Percentiles rank a stretch among this genome's conserved stretches.
Evolutionary conservation across 768 basidiomycete genomes (phyloP).

Genomic region (Tricholoma furcatifolium): DNA sequence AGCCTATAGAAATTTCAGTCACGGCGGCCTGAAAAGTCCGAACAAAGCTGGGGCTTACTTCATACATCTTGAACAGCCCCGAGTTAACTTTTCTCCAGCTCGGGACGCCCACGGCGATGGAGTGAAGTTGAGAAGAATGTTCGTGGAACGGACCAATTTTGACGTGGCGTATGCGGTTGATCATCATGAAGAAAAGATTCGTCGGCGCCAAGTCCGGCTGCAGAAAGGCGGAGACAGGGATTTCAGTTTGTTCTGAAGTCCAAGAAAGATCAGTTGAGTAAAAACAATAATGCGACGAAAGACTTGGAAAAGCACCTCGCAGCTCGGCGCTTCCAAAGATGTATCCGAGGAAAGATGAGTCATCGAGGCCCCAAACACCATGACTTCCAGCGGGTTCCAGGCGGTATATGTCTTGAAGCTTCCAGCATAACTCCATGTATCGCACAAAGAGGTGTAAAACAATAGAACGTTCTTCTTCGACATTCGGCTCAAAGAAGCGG

Average conservation of each 20-base stretch:
- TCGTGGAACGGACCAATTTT: slow-evolving; percentile 90
- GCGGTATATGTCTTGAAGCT: slow-evolving; percentile 82
- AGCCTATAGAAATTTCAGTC: slow-evolving; percentile 41
- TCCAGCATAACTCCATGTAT: slow-evolving; percentile 83
- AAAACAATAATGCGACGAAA: not conserved
- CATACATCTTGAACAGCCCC: slow-evolving; percentile 95
- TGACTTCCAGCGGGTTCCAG: slow-evolving; percentile 97
- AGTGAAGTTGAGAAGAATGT: slow-evolving; percentile 86
- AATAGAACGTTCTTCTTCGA: slow-evolving; percentile 59
- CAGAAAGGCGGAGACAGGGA: slow-evolving; percentile 67
- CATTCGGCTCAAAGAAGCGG: slow-evolving; percentile 57
- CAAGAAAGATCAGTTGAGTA: slow-evolving; percentile 13
- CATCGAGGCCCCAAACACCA: slow-evolving; percentile 97
- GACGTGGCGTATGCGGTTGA: slow-evolving; percentile 75
- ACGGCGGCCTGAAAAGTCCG: slow-evolving; percentile 1
- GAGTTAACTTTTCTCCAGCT: slow-evolving; percentile 89
- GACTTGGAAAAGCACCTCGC: slow-evolving; percentile 46
- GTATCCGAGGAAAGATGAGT: slow-evolving; percentile 86
- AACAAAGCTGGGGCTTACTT: slow-evolving; percentile 45
- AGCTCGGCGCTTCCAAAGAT: slow-evolving; percentile 91
- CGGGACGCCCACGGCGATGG: slow-evolving; percentile 86
- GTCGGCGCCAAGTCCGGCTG: slow-evolving; percentile 54
- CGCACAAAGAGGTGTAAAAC: slow-evolving; percentile 67
- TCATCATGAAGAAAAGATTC: slow-evolving; percentile 81
- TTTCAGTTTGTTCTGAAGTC: slow-evolving; percentile 53